Percentiles rank a stretch among this genome's conserved stretches.
Evolutionary conservation across 768 basidiomycete genomes (phyloP).

Genomic region (Russula ochroleuca): DNA sequence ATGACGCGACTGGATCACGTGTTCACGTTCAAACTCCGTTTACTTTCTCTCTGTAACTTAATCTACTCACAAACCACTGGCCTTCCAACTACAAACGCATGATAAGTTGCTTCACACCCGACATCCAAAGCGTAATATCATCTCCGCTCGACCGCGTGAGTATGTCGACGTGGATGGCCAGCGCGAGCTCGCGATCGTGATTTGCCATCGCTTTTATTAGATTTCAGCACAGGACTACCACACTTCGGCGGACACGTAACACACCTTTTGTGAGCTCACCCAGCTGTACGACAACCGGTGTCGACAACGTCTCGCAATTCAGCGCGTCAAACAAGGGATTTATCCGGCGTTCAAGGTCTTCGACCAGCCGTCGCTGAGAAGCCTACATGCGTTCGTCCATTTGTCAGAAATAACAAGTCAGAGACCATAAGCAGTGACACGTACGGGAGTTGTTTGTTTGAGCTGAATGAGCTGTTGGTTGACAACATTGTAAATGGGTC

Average conservation of each 20-base stretch:
- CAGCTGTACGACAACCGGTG: constrained; percentile 65
- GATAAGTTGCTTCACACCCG: constrained; percentile 85
- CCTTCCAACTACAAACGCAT: constrained; percentile 51
- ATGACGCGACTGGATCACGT: background rate
- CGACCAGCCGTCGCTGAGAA: constrained; percentile 77
- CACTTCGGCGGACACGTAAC: constrained; percentile 22
- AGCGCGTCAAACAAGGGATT: constrained; percentile 87
- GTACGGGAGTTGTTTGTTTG: constrained; percentile 72
- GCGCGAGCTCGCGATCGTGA: constrained; percentile 69
- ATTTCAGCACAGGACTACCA: constrained; percentile 1
- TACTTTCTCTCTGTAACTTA: background rate
- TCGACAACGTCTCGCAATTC: constrained; percentile 81
- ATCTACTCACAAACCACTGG: too few relatives aligned
- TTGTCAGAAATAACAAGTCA: background rate
- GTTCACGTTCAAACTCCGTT: background rate
- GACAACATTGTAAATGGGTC: constrained; percentile 64
- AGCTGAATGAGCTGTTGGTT: constrained; percentile 57
- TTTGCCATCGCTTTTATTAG: constrained; percentile 67
- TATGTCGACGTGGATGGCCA: constrained; percentile 82
- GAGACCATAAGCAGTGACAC: constrained; percentile 32
- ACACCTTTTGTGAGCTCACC: constrained; percentile 68
- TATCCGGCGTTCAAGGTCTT: constrained; percentile 83
- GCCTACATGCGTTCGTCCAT: constrained; percentile 43
- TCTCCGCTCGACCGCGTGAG: constrained; percentile 75
- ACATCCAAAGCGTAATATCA: constrained; percentile 85